Evolutionary conservation across 73 alveolate genomes (phyloP).

Genomic region (Urostyla sp.): DNA sequence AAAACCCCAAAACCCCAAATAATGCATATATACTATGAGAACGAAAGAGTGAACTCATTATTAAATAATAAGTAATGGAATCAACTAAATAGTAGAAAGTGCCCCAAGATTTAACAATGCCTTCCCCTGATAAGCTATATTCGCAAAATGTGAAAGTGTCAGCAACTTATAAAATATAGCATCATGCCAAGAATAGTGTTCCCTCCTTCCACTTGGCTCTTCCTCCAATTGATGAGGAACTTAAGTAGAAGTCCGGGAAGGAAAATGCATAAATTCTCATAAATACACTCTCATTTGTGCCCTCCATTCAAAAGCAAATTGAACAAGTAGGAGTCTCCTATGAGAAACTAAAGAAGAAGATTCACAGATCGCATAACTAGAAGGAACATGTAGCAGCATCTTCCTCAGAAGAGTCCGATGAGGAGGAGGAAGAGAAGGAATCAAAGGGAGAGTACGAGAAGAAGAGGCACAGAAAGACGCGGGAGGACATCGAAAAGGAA

Average conservation of each 20-base stretch:
- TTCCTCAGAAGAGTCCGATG: slow-evolving; percentile 69
- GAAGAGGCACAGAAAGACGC: slow-evolving; percentile 79
- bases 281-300: background rate
- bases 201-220: no score
- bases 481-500: slow-evolving; percentile 75
- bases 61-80: background rate
- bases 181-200: no score
- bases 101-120: no score
- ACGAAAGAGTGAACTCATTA: no score
- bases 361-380: no score
- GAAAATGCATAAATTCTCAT: slow-evolving; percentile 5
- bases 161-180: background rate
- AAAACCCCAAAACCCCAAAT: background rate
- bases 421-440: slow-evolving; percentile 71
- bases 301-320: background rate
- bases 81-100: no score
- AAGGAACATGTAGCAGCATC: slow-evolving; percentile 1
- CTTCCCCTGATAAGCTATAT: no score
- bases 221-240: slow-evolving; percentile 25
- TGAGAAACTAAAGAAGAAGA: slow-evolving; percentile 39
- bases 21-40: background rate
- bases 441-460: slow-evolving; percentile 89
- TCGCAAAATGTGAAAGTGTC: slow-evolving; percentile 13
- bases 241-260: background rate
- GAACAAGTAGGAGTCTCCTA: slow-evolving; percentile 49